Evolutionary conservation across 257 asterid species (phyloP), one percentile per base, ranked within the genome.

Genomic region (Solanum sitiens): DNA sequence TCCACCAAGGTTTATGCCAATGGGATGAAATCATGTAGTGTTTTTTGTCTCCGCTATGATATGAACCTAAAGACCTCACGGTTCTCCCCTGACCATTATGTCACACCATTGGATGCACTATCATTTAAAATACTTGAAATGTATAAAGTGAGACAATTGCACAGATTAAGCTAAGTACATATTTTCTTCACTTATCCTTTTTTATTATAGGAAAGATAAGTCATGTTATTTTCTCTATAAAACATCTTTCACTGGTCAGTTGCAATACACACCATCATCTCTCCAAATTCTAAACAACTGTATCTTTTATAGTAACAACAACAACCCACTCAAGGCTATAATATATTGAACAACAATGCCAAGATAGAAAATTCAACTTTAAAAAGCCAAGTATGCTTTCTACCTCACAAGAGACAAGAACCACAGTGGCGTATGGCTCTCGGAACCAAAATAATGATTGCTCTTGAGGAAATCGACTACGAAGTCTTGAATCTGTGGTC

Each of bases 401-500:
- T 92, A 97, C 99, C 99, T 97, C 99, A 59, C 99, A 96, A 35
- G 95, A 94, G 87, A 96, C 99, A 90, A 97, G 94, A 86, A 96
- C 98, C 85, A 96, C 91, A 15, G 96, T 94, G 45, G 98, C 99
- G 83, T 97, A 96, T 63, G 99, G 98, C 88, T 97, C 99, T 89
- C 99, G 92, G 90, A 96, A 97, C 98, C 99, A 96, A 92, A 97
- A 97, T 88, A 97, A 91, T 42, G 94, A 90, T 89, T 93, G 98
- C 93, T 96, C 99, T 91, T 96, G 98, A 23, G 98, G 98, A 92
- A 90, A 97, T 87, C 98, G 95, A 91, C 99, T 96, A 59, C 98
- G 98, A 30, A 96, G 94, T 90, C 99, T 94, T 88, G 99, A 93
- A 94, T 97, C 99, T 27, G 99, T 97, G 40, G 99, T 96, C 93